A percentile compares a stretch with the other conserved stretches of the same genome.
phyloP scores from a whole-genome alignment of 169 alveolate genomes.

The Ichthyophthirius multifiliis region DNA sequence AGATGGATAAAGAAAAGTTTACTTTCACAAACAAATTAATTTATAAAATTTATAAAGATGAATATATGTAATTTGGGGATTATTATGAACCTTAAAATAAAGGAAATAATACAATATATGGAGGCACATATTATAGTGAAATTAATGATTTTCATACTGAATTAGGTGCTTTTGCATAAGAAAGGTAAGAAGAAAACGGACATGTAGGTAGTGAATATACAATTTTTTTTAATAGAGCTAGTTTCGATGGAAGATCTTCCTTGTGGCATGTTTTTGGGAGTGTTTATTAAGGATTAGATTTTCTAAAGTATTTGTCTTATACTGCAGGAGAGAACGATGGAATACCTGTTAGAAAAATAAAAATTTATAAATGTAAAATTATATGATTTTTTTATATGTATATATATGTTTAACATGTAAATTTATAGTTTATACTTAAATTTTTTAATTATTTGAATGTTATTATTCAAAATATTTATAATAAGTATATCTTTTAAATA shows the following conservation, averaged over 20 bases:
- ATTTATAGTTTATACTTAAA: too few species aligned
- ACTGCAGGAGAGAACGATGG: slow-evolving; percentile 1
- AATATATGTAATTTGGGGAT: not conserved
- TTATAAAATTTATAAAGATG: not conserved
- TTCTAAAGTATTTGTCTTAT: not conserved
- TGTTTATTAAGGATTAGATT: not conserved
- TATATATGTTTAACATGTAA: too few species aligned
- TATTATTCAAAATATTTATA: too few species aligned
- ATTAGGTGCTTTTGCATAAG: not conserved
- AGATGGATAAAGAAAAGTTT: not conserved
- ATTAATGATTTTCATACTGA: slow-evolving; percentile 1
- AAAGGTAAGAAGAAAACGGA: not conserved
- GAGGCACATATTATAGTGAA: not conserved
- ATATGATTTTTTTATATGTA: too few species aligned
- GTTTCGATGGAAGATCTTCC: not conserved
- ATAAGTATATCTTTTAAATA: too few species aligned
- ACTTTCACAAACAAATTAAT: not conserved
- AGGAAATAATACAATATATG: not conserved
- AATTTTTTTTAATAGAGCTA: not conserved
- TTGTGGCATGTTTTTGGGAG: not conserved
- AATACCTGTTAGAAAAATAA: not conserved
- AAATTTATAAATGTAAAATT: not conserved
- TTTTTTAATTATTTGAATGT: too few species aligned
- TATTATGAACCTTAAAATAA: not conserved
- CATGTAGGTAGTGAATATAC: slow-evolving; percentile 8